Percentiles rank a stretch among this genome's conserved stretches.
These are phyloP conservation scores for Kazachstania sp. DNA, from an alignment of 1,139 yeast species.

Conservation along the genomic window DNA sequence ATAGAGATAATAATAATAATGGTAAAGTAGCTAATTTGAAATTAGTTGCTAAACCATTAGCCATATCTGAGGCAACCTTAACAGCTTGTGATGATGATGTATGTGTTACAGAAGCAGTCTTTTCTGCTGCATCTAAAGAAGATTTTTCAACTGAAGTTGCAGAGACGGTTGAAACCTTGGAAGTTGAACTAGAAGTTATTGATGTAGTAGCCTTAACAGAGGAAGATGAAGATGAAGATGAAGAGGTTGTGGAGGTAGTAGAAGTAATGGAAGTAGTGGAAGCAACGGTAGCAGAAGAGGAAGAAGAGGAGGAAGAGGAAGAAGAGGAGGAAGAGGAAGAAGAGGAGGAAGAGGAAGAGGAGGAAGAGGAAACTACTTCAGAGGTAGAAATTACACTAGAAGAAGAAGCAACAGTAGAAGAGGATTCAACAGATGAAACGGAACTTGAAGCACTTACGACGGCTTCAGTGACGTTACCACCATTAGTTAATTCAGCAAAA, in stretches of 20 bases:
- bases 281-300: constrained; percentile 7
- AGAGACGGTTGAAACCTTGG: neutral
- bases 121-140: neutral
- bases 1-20: constrained; percentile 1
- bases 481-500: constrained; percentile 36
- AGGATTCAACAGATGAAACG: constrained; percentile 11
- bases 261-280: constrained; percentile 8
- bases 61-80: constrained; percentile 2
- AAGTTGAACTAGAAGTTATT: neutral
- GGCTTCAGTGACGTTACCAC: constrained; percentile 15
- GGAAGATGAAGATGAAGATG: constrained; percentile 7
- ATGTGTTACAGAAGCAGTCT: neutral
- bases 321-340: constrained; percentile 7
- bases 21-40: neutral
- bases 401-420: constrained; percentile 7
- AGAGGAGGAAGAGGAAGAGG: constrained; percentile 9
- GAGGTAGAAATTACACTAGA: constrained; percentile 7
- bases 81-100: constrained; percentile 1
- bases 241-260: constrained; percentile 8
- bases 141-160: neutral
- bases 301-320: constrained; percentile 3
- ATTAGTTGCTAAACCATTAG: neutral
- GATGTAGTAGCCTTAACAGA: constrained; percentile 1
- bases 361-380: constrained; percentile 6
- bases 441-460: constrained; percentile 7